Conservation (phyloP, 176 grass and related monocot genomes). For the Lolium perenne region DNA sequence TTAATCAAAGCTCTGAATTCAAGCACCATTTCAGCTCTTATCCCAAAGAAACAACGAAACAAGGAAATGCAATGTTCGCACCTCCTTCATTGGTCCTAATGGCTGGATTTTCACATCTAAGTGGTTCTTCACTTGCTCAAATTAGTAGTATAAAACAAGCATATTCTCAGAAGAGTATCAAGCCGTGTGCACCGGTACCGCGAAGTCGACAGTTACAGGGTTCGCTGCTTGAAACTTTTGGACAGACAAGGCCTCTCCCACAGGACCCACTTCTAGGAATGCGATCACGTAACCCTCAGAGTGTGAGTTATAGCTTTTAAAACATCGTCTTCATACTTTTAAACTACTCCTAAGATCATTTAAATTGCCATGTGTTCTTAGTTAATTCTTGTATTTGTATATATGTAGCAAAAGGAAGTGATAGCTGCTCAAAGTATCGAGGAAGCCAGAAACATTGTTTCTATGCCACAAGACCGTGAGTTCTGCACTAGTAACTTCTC, state of each 20-base stretch:
- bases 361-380: constrained; percentile 1
- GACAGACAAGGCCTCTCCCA: constrained; percentile 36
- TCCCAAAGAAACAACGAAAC: not conserved
- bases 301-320: not conserved
- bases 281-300: constrained; percentile 20
- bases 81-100: not conserved
- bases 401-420: constrained; percentile 5
- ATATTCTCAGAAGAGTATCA: not conserved
- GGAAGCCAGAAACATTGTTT: not conserved
- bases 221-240: constrained; percentile 43
- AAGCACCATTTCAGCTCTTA: not conserved
- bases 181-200: not conserved
- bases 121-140: constrained; percentile 20
- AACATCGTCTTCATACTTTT: not conserved
- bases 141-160: not conserved
- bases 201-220: constrained; percentile 20
- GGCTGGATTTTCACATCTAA: constrained; percentile 15
- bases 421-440: constrained; percentile 10
- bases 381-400: not conserved
- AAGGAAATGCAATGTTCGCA: constrained; percentile 5
- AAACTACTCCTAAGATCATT: not conserved
- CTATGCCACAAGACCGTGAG: not conserved
- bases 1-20: constrained; percentile 3
- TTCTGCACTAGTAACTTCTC: not conserved
- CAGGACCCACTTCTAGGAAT: constrained; percentile 20